Evolutionary conservation across 139 green algal species (phyloP).

Genomic region (Trebouxia sp.): DNA sequence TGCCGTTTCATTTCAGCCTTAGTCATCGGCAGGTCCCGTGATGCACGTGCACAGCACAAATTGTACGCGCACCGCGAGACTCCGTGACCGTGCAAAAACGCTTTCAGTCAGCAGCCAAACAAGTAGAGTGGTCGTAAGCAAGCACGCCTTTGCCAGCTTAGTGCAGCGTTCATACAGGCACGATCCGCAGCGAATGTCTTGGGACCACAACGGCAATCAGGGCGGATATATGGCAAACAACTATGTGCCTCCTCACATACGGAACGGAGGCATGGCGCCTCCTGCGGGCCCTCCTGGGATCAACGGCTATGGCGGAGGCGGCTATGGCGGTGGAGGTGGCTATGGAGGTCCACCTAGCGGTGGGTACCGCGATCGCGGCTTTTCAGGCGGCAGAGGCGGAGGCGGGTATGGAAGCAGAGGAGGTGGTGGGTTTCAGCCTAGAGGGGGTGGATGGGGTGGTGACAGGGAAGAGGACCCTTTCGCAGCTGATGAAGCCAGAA

Average conservation of each 20-base stretch:
- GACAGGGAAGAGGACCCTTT: slow-evolving; percentile 56
- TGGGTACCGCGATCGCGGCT: slow-evolving; percentile 36
- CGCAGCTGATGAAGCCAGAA: slow-evolving; percentile 54
- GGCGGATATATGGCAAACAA: slow-evolving; percentile 14
- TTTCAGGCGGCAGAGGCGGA: slow-evolving; percentile 32
- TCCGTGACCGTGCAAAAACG: no score
- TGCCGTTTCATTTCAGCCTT: no score
- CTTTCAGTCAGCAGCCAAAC: not conserved
- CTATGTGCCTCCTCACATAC: slow-evolving; percentile 12
- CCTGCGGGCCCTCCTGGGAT: slow-evolving; percentile 24
- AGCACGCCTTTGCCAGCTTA: no score
- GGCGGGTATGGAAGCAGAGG: slow-evolving; percentile 34
- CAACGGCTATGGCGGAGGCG: slow-evolving; percentile 21
- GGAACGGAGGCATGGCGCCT: slow-evolving; percentile 9
- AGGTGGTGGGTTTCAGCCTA: slow-evolving; percentile 33
- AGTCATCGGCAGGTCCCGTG: no score
- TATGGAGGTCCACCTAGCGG: slow-evolving; percentile 39
- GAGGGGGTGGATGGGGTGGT: slow-evolving; percentile 18
- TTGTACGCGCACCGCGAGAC: no score
- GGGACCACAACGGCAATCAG: slow-evolving; percentile 5
- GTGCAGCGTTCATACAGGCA: not conserved
- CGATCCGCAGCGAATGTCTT: not conserved
- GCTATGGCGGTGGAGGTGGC: slow-evolving; percentile 40
- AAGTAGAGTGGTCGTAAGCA: not conserved
- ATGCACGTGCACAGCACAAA: no score